Evolutionary conservation across 306 rosid species (phyloP).

Genomic region (Calophaca sinica): DNA sequence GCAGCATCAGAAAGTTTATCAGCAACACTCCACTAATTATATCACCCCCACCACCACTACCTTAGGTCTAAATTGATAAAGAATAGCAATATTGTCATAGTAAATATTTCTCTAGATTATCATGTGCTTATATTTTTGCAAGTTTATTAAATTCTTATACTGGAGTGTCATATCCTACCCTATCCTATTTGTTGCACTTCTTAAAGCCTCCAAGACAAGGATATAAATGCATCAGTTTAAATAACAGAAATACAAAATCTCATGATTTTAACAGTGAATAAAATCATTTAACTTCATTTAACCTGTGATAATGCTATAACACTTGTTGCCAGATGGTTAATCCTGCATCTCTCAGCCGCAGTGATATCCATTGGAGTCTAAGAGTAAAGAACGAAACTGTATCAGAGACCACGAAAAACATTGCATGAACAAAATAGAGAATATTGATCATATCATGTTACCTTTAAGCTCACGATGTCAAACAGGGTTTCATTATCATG

Average conservation of each 20-base stretch:
- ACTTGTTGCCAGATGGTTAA: conserved; percentile 90
- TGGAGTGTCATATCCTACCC: not conserved
- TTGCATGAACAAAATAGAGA: conserved; percentile 35
- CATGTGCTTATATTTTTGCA: conserved; percentile 1
- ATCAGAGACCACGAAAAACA: conserved; percentile 30
- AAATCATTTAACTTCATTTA: conserved; percentile 32
- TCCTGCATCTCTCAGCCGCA: conserved; percentile 85
- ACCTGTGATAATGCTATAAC: conserved; percentile 91
- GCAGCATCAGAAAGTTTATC: not conserved
- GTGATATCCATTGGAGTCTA: conserved; percentile 73
- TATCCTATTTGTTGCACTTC: conserved; percentile 10
- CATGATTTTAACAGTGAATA: conserved; percentile 16
- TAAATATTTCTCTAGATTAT: conserved; percentile 23
- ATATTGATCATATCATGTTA: conserved; percentile 42
- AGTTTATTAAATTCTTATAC: conserved; percentile 10
- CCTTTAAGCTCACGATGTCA: conserved; percentile 91
- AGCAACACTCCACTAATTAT: not conserved
- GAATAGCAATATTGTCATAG: not conserved
- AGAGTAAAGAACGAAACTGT: conserved; percentile 43
- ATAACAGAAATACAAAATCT: conserved; percentile 21
- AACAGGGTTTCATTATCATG: conserved; percentile 95
- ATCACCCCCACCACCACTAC: conserved; percentile 3
- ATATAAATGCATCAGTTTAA: not conserved
- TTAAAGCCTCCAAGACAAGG: conserved; percentile 22
- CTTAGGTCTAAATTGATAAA: conserved; percentile 1